A percentile compares a stretch with the other conserved stretches of the same genome.
Evolutionary conservation across 805 yeast genomes (phyloP).

Genomic region (Pichia manshurica): DNA sequence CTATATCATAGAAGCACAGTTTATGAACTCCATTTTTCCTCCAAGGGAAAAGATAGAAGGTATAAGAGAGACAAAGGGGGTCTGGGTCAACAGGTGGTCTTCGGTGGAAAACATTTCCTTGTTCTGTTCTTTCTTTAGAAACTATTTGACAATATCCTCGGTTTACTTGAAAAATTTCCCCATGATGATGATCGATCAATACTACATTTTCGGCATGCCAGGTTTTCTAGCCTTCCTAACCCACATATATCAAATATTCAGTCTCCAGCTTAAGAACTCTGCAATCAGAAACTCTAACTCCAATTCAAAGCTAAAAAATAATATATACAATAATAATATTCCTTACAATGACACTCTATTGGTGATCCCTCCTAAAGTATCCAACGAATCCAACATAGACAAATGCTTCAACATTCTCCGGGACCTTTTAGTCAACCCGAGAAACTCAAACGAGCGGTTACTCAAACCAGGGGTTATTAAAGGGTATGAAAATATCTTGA

Average conservation of each 20-base stretch:
- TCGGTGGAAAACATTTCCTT: conserved; percentile 47
- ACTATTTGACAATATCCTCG: conserved; percentile 38
- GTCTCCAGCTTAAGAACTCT: conserved; percentile 19
- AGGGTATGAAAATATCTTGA: conserved; percentile 22
- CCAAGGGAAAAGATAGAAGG: conserved; percentile 37
- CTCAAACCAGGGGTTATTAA: conserved; percentile 19
- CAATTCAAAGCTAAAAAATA: conserved; percentile 1
- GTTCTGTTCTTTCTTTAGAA: conserved; percentile 56
- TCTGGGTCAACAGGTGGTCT: conserved; percentile 61
- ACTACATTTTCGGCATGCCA: conserved; percentile 32
- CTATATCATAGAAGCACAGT: conserved; percentile 26
- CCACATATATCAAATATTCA: conserved; percentile 39
- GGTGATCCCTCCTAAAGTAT: conserved; percentile 11
- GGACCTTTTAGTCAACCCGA: conserved; percentile 31
- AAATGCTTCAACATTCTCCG: conserved; percentile 32
- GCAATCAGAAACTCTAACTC: conserved; percentile 2
- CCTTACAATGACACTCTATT: background rate
- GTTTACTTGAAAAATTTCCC: conserved; percentile 18
- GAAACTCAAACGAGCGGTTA: conserved; percentile 27
- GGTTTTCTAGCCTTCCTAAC: conserved; percentile 42
- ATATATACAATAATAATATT: conserved; percentile 3
- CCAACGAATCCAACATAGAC: conserved; percentile 23
- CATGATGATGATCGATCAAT: conserved; percentile 8
- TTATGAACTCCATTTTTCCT: conserved; percentile 34
- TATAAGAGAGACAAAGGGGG: conserved; percentile 51